Evolutionary conservation across 2,329 filamentous ascomycete genomes (phyloP).

Genomic region (Plectosphaerella sp.): DNA sequence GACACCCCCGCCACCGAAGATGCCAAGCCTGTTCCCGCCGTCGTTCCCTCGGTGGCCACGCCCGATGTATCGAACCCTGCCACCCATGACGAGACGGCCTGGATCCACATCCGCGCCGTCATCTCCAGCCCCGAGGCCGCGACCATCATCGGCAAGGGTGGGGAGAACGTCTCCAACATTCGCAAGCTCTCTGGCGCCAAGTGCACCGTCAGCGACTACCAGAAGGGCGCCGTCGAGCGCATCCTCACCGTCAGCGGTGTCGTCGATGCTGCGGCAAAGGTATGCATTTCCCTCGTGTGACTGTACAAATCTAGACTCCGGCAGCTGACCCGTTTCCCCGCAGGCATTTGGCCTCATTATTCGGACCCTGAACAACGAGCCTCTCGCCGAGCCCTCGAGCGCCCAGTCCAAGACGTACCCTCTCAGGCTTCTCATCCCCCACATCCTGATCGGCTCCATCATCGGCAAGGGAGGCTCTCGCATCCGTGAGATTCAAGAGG

Average conservation of each 20-base stretch:
- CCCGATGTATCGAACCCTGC: constrained; percentile 39
- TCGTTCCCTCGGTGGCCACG: constrained; percentile 31
- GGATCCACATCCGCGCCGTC: constrained; percentile 95
- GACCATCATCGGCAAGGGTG: constrained; percentile 96
- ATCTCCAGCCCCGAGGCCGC: constrained; percentile 97
- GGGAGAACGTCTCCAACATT: constrained; percentile 97
- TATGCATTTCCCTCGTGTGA: constrained; percentile 27
- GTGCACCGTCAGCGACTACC: constrained; percentile 98
- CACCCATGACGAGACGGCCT: constrained; percentile 83
- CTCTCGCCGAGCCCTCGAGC: constrained; percentile 80
- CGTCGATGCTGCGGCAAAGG: constrained; percentile 95
- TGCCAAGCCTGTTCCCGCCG: constrained; percentile 41
- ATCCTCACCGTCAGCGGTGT: constrained; percentile 96
- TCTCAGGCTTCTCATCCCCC: constrained; percentile 88
- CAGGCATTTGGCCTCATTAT: constrained; percentile 97
- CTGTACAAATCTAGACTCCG: background rate
- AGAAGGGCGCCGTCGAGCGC: constrained; percentile 93
- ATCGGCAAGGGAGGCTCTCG: constrained; percentile 95
- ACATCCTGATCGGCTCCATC: constrained; percentile 96
- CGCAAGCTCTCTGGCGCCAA: constrained; percentile 92
- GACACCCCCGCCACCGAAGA: constrained; percentile 62
- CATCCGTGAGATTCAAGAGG: constrained; percentile 97
- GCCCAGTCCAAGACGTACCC: constrained; percentile 97
- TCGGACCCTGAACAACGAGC: constrained; percentile 95
- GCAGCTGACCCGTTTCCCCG: constrained; percentile 2